Percentiles rank a stretch among this genome's conserved stretches.
Evolutionary conservation across 371 early-diverging fungal genomes (phyloP).

Genomic region (Actinomortierella wolfii): DNA sequence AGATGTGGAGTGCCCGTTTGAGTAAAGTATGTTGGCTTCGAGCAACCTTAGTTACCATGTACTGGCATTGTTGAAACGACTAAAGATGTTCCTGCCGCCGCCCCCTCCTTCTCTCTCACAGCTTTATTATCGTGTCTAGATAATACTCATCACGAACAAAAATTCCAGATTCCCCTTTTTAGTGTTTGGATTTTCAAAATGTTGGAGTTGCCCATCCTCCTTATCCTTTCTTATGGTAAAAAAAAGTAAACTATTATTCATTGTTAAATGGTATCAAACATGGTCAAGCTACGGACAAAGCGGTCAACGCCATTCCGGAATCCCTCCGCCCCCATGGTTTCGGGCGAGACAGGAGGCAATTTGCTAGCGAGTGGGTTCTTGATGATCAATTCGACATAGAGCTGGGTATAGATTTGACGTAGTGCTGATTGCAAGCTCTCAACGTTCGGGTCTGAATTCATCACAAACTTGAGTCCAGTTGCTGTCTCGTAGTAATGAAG

Average conservation of each 20-base stretch:
- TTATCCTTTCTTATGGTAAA: too few relatives aligned
- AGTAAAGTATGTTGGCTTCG: too few relatives aligned
- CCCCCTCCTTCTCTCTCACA: too few relatives aligned
- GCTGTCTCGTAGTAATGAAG: slow-evolving; percentile 90
- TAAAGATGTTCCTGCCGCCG: too few relatives aligned
- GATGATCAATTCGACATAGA: slow-evolving; percentile 92
- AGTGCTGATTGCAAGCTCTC: slow-evolving; percentile 71
- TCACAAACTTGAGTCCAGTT: slow-evolving; percentile 85
- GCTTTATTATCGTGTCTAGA: too few relatives aligned
- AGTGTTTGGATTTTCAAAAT: too few relatives aligned
- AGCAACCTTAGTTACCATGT: too few relatives aligned
- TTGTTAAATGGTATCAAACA: slow-evolving; percentile 53
- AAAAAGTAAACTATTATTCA: background rate
- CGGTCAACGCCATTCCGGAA: slow-evolving; percentile 71
- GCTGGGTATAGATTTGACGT: slow-evolving; percentile 79
- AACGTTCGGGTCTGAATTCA: slow-evolving; percentile 81
- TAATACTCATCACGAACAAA: too few relatives aligned
- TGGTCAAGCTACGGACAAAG: slow-evolving; percentile 68
- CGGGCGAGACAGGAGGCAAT: slow-evolving; percentile 42
- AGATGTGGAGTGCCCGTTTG: too few relatives aligned
- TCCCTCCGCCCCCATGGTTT: slow-evolving; percentile 72
- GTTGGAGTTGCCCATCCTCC: too few relatives aligned
- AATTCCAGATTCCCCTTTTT: too few relatives aligned
- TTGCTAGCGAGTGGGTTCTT: slow-evolving; percentile 69
- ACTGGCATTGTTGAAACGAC: too few relatives aligned